These are phyloP conservation scores for Nannizziopsis arthrosporioides DNA, from an alignment of 2,329 filamentous ascomycete genomes.

Conservation along the genomic window DNA sequence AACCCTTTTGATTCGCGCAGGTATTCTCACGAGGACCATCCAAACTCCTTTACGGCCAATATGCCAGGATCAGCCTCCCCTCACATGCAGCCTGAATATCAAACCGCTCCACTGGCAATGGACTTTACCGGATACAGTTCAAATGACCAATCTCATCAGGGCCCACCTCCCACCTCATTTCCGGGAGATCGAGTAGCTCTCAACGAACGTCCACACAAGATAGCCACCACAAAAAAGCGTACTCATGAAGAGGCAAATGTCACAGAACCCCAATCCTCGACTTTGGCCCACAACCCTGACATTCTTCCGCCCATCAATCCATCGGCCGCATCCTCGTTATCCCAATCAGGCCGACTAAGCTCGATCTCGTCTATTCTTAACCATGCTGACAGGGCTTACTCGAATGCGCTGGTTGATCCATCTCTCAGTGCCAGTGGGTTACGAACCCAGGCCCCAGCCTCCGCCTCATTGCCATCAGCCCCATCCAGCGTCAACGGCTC, in stretches of 20 bases:
- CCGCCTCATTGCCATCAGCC: constrained; percentile 17
- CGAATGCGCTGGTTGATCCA: constrained; percentile 32
- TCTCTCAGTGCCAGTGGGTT: constrained; percentile 23
- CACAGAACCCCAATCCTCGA: constrained; percentile 19
- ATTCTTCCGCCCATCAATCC: constrained; percentile 27
- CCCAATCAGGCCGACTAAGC: constrained; percentile 50
- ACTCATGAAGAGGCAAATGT: constrained; percentile 26
- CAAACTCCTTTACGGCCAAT: constrained; percentile 25
- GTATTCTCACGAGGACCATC: constrained; percentile 23
- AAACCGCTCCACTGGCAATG: constrained; percentile 34
- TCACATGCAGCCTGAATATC: constrained; percentile 3
- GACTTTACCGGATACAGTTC: constrained; percentile 40
- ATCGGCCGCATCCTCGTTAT: constrained; percentile 14
- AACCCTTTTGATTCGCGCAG: constrained; percentile 24
- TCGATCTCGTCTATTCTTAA: constrained; percentile 69
- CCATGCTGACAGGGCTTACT: constrained; percentile 29
- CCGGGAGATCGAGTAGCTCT: constrained; percentile 1
- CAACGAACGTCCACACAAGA: background rate
- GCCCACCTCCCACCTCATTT: constrained; percentile 15
- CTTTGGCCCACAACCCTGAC: constrained; percentile 21
- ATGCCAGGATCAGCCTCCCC: constrained; percentile 21
- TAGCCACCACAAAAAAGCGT: constrained; percentile 27
- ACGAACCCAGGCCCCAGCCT: constrained; percentile 20
- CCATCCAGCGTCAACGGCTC: constrained; percentile 20
- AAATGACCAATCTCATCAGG: constrained; percentile 24